Conservation (phyloP, 2,329 filamentous ascomycete genomes). For the Phaeosphaeria sp. region DNA sequence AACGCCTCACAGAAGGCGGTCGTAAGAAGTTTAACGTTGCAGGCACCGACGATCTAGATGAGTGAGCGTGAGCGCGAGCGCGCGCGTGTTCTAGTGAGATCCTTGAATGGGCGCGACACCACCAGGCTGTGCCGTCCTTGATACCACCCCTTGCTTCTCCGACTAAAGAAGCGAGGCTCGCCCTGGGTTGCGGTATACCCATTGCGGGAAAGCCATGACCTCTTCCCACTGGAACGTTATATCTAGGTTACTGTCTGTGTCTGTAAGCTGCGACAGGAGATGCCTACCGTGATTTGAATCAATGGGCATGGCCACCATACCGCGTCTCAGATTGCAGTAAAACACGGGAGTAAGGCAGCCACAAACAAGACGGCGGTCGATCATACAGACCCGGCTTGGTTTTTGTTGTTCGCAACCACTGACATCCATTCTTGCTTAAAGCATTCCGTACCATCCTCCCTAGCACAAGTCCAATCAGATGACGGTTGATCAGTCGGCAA, state of each 20-base stretch:
- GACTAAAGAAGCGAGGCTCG: conserved; percentile 39
- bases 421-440: conserved; percentile 45
- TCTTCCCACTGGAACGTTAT: conserved; percentile 37
- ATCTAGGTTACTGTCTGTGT: conserved; percentile 36
- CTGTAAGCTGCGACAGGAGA: conserved; percentile 34
- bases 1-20: conserved; percentile 82
- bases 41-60: conserved; percentile 65
- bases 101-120: conserved; percentile 37
- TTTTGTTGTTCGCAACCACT: conserved; percentile 43
- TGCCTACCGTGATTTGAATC: conserved; percentile 37
- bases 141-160: conserved; percentile 42
- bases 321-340: conserved; percentile 36
- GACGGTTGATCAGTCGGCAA: conserved; percentile 37
- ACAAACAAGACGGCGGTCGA: conserved; percentile 43
- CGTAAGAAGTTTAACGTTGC: conserved; percentile 89
- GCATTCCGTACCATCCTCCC: conserved; percentile 45
- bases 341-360: conserved; percentile 33
- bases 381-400: conserved; percentile 37
- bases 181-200: conserved; percentile 38
- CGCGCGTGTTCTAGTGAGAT: conserved; percentile 37
- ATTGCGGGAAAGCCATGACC: conserved; percentile 38
- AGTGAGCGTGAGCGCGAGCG: conserved; percentile 41
- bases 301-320: conserved; percentile 44
- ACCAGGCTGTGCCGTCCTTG: conserved; percentile 31
- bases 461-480: conserved; percentile 48